A percentile compares a stretch with the other conserved stretches of the same genome.
Conservation (phyloP, 768 basidiomycete species). For the Leccinum arenicola region DNA sequence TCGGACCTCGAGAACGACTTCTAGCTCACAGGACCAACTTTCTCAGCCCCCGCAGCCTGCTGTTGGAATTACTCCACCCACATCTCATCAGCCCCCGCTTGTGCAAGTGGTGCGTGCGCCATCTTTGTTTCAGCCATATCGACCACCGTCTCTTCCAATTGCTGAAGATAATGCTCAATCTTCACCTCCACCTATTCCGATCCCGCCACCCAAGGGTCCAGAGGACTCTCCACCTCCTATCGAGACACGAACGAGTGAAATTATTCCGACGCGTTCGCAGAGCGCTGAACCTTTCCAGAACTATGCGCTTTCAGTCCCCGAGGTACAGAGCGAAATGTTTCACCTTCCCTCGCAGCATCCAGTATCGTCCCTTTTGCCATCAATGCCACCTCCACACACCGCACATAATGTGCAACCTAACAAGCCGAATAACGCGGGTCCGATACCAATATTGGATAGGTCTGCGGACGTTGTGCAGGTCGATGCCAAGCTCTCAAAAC, state of each 20-base stretch:
- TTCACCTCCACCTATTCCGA: conserved; percentile 30
- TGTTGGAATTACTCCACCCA: conserved; percentile 8
- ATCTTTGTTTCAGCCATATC: conserved; percentile 26
- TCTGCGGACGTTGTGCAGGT: not conserved
- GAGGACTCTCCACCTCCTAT: conserved; percentile 23
- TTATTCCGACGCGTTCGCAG: conserved; percentile 22
- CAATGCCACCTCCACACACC: not conserved
- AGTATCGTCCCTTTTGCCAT: not conserved
- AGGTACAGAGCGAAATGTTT: conserved; percentile 25
- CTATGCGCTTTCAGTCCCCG: conserved; percentile 7
- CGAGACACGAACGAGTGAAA: conserved; percentile 26
- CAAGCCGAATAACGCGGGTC: conserved; percentile 1
- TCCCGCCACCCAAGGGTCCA: conserved; percentile 27
- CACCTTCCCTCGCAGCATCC: conserved; percentile 15
- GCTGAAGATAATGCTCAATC: conserved; percentile 18
- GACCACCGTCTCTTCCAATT: conserved; percentile 18
- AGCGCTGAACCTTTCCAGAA: not conserved
- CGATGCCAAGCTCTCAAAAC: conserved; percentile 9
- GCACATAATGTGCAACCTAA: conserved; percentile 8
- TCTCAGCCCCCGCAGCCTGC: conserved; percentile 11
- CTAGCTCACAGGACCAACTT: conserved; percentile 23
- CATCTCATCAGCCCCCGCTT: conserved; percentile 18
- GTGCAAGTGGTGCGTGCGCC: conserved; percentile 11
- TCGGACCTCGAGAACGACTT: conserved; percentile 22
- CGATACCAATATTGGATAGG: not conserved